phyloP scores from a whole-genome alignment of 441 rosid genomes.

The Omphalea diandra region DNA sequence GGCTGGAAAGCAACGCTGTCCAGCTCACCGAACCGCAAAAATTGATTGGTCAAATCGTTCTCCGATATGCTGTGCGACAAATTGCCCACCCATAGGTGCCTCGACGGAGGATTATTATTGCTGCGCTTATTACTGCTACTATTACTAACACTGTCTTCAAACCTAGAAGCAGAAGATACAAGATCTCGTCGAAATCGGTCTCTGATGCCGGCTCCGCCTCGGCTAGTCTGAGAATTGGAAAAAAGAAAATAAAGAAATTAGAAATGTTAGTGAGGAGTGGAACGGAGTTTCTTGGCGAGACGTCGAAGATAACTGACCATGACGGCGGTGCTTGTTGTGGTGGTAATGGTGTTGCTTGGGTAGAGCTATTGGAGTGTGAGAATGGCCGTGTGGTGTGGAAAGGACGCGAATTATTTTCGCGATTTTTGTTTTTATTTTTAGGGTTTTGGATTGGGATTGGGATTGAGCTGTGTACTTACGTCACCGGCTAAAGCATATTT shows the following conservation, averaged over 20 bases:
- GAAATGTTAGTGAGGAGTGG: neutral
- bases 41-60: constrained; percentile 50
- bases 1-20: constrained; percentile 85
- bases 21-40: constrained; percentile 68
- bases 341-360: too few species aligned
- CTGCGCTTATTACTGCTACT: constrained; percentile 18
- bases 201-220: constrained; percentile 42
- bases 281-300: neutral
- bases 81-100: constrained; percentile 95
- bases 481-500: too few species aligned
- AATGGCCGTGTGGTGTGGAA: too few species aligned
- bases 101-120: constrained; percentile 62
- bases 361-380: too few species aligned
- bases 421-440: too few species aligned
- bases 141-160: constrained; percentile 25
- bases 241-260: constrained; percentile 18
- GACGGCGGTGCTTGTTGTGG: neutral
- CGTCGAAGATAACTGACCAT: constrained; percentile 19
- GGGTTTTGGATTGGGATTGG: too few species aligned
- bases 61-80: constrained; percentile 62
- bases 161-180: constrained; percentile 28
- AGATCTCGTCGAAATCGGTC: constrained; percentile 52
- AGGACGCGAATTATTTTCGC: too few species aligned
- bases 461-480: too few species aligned
- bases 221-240: constrained; percentile 37